Evolutionary conservation across 768 basidiomycete genomes (phyloP).

Genomic region (Mycena vitilis): DNA sequence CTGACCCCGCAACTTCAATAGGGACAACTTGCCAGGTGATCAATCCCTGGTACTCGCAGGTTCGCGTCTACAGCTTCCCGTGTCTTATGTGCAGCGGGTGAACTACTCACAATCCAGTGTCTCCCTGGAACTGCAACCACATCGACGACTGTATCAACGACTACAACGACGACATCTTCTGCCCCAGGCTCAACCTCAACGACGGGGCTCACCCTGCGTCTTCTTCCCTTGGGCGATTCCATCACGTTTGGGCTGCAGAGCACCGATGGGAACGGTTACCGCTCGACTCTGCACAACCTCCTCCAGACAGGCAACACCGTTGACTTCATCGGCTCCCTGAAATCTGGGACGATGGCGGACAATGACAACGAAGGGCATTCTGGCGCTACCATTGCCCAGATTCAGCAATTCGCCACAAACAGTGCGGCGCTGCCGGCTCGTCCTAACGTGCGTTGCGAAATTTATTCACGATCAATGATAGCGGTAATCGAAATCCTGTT

Average conservation of each 20-base stretch:
- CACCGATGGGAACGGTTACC: conserved; percentile 19
- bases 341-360: conserved; percentile 20
- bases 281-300: background rate
- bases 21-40: no score
- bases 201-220: conserved; percentile 9
- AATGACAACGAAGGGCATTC: conserved; percentile 24
- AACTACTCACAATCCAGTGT: background rate
- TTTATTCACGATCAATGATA: background rate
- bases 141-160: background rate
- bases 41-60: conserved; percentile 8
- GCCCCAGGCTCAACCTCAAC: background rate
- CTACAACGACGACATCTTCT: background rate
- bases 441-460: background rate
- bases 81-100: background rate
- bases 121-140: background rate
- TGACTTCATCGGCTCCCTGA: conserved; percentile 23
- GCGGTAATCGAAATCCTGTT: no score
- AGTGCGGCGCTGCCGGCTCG: background rate
- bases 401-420: background rate
- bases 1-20: no score
- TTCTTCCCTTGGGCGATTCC: conserved; percentile 23
- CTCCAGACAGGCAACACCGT: background rate
- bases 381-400: conserved; percentile 15
- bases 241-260: conserved; percentile 23
- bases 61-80: background rate